A percentile compares a stretch with the other conserved stretches of the same genome.
These are phyloP conservation scores for Tuber umbilicatum DNA, from an alignment of 495 filamentous ascomycete genomes.

Conservation along the genomic window DNA sequence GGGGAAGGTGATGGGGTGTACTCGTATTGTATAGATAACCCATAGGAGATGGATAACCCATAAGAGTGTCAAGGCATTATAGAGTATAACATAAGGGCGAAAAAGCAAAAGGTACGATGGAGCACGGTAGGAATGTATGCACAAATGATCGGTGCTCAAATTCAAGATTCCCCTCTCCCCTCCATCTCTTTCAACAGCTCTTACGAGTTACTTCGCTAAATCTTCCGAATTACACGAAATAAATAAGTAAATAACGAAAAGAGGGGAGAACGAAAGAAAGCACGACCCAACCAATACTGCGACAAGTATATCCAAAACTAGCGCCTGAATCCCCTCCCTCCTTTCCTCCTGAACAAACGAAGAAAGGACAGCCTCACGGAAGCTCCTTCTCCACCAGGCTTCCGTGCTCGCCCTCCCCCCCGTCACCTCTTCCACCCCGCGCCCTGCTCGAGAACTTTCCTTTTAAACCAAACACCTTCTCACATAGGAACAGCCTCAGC, in stretches of 20 bases:
- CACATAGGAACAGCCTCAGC: constrained; percentile 48
- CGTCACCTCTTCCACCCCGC: not conserved
- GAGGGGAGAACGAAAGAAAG: not conserved
- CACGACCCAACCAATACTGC: not conserved
- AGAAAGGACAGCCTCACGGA: constrained; percentile 17
- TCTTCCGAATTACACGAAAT: not conserved
- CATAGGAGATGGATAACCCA: no score
- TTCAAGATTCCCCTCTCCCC: not conserved
- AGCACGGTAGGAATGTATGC: not conserved
- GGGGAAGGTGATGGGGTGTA: no score
- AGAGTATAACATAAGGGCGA: not conserved
- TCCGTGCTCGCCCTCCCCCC: not conserved
- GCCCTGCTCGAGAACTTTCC: constrained; percentile 31
- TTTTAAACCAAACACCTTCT: constrained; percentile 19
- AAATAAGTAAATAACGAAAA: not conserved
- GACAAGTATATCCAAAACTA: not conserved
- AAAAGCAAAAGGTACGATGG: not conserved
- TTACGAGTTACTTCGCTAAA: no score
- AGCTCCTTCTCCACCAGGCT: not conserved
- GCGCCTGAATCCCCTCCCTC: not conserved
- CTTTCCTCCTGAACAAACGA: constrained; percentile 10
- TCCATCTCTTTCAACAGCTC: not conserved
- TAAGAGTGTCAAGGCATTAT: not conserved
- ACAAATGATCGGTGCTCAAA: not conserved
- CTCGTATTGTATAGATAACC: no score